phyloP scores from a whole-genome alignment of 768 basidiomycete genomes.

The Boletales sp. region DNA sequence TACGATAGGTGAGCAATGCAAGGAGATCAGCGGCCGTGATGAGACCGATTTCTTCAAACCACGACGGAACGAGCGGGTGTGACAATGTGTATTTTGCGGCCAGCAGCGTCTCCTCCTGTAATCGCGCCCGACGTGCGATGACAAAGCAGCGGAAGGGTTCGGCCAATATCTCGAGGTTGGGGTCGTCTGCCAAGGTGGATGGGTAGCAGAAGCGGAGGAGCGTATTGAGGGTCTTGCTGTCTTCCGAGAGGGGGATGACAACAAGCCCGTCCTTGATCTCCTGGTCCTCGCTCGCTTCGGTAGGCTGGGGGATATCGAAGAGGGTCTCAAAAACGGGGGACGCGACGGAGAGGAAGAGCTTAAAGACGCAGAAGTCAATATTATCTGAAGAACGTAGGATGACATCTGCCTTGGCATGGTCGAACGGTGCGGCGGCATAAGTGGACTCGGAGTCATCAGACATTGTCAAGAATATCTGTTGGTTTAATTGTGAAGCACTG shows the following conservation, averaged over 20 bases:
- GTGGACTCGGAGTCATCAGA: too few species aligned
- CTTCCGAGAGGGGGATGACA: conserved; percentile 20
- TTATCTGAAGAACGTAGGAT: too few species aligned
- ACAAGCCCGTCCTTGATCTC: conserved; percentile 16
- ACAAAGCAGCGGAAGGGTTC: conserved; percentile 31
- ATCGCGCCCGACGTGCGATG: conserved; percentile 24
- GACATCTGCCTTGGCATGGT: too few species aligned
- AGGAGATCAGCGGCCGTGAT: conserved; percentile 27
- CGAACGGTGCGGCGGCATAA: too few species aligned
- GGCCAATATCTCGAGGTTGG: conserved; percentile 9
- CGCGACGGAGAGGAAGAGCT: too few species aligned
- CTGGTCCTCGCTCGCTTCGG: not conserved
- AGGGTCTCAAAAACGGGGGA: too few species aligned
- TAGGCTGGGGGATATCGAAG: too few species aligned
- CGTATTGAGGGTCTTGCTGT: conserved; percentile 19
- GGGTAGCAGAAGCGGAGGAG: conserved; percentile 29
- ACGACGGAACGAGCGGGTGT: conserved; percentile 17
- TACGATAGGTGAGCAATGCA: conserved; percentile 21
- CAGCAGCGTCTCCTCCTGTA: conserved; percentile 19
- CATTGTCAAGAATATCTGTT: too few species aligned
- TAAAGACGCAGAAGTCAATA: too few species aligned
- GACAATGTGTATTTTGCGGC: conserved; percentile 30
- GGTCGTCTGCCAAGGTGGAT: conserved; percentile 18
- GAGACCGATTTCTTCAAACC: conserved; percentile 24
- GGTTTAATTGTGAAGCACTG: too few species aligned